A percentile compares a stretch with the other conserved stretches of the same genome.
These are phyloP conservation scores for Xylaria nigripes DNA, from an alignment of 495 filamentous ascomycete species.

Conservation along the genomic window DNA sequence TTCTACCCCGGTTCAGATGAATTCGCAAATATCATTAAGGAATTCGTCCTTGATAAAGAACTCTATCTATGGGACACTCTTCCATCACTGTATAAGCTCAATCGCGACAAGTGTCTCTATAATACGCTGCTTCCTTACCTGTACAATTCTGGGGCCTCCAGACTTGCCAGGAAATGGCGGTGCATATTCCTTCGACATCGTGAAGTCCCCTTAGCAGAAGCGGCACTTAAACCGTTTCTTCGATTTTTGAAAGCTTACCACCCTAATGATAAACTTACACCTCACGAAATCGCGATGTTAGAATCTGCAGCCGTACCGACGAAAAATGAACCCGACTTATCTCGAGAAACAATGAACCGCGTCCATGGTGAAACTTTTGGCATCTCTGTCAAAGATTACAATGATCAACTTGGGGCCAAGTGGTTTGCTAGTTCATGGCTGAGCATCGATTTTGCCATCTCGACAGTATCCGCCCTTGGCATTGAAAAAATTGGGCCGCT, in stretches of 20 bases:
- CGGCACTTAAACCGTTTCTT: conserved; percentile 24
- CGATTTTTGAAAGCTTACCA: conserved; percentile 30
- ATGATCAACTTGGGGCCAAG: conserved; percentile 59
- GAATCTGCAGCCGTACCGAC: conserved; percentile 10
- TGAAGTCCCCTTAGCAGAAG: conserved; percentile 25
- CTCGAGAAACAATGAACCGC: conserved; percentile 35
- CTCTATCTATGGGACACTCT: conserved; percentile 24
- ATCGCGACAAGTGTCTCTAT: conserved; percentile 51
- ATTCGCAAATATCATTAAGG: conserved; percentile 27
- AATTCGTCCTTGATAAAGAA: conserved; percentile 22
- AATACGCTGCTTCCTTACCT: conserved; percentile 51
- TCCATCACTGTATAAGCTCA: conserved; percentile 41
- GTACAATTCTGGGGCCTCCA: conserved; percentile 38
- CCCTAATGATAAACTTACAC: conserved; percentile 12
- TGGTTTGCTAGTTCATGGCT: conserved; percentile 65
- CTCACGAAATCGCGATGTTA: conserved; percentile 12
- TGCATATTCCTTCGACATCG: conserved; percentile 19
- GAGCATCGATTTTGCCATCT: conserved; percentile 55
- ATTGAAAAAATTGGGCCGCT: conserved; percentile 61
- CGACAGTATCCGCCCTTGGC: conserved; percentile 55
- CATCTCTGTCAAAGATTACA: conserved; percentile 42
- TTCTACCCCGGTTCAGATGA: conserved; percentile 24
- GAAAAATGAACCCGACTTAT: conserved; percentile 12
- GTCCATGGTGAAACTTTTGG: conserved; percentile 38
- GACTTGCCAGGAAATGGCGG: conserved; percentile 55